phyloP scores from a whole-genome alignment of 106 monocot species.

The Dendrobium officinale region DNA sequence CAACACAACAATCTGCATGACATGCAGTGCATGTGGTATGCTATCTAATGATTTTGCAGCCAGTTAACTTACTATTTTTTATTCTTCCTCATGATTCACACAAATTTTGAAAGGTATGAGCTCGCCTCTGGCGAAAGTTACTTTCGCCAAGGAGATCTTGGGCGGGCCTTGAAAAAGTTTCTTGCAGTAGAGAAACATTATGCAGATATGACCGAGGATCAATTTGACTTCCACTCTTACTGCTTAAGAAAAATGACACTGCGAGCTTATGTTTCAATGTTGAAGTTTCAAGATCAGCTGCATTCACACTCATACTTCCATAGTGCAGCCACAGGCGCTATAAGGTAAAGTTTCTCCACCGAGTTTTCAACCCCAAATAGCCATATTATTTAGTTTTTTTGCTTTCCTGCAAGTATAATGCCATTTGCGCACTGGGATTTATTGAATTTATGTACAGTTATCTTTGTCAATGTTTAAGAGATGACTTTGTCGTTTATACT shows the following conservation, averaged over 20 bases:
- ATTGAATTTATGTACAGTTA: not conserved
- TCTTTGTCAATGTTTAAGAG: not conserved
- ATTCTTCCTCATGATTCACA: not conserved
- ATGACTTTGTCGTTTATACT: not conserved
- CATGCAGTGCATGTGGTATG: conserved; percentile 99
- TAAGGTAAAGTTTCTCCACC: conserved; percentile 43
- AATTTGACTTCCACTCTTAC: conserved; percentile 98
- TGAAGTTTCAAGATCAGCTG: conserved; percentile 89
- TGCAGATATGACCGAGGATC: conserved; percentile 92
- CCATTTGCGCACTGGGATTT: not conserved
- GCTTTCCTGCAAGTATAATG: not conserved
- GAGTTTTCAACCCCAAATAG: not conserved
- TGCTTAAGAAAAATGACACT: conserved; percentile 98
- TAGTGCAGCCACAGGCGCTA: conserved; percentile 91
- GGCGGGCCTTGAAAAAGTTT: conserved; percentile 83
- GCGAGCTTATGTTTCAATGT: conserved; percentile 86
- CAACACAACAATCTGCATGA: conserved; percentile 98
- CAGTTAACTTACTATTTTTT: not conserved
- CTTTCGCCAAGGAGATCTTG: conserved; percentile 85
- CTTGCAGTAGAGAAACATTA: conserved; percentile 98
- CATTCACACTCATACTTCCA: conserved; percentile 91
- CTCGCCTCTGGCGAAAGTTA: conserved; percentile 96
- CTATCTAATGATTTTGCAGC: not conserved
- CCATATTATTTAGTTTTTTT: not conserved
- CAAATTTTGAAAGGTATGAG: conserved; percentile 62